phyloP scores from a whole-genome alignment of 2,329 filamentous ascomycete species.

The Aspergillus sp. region DNA sequence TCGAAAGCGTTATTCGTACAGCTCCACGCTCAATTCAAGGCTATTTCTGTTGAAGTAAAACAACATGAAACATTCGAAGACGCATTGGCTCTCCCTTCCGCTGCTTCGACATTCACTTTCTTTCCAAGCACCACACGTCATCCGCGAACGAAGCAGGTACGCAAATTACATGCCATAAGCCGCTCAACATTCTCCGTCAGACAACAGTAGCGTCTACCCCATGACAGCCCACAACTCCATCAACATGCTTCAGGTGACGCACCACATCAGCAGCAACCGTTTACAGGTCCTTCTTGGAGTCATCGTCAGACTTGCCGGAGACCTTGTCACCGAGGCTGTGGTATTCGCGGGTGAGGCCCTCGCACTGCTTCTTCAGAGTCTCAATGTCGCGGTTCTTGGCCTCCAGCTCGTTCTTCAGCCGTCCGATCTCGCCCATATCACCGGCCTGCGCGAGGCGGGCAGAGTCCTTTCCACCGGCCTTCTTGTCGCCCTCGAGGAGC shows the following conservation, averaged over 20 bases:
- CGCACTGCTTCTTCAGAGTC: slow-evolving; percentile 87
- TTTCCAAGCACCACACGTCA: too few relatives aligned
- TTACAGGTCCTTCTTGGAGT: slow-evolving; percentile 57
- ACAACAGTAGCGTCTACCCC: too few relatives aligned
- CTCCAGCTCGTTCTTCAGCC: slow-evolving; percentile 68
- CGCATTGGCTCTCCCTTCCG: too few relatives aligned
- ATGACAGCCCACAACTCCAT: too few relatives aligned
- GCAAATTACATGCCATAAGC: too few relatives aligned
- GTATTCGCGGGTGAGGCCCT: slow-evolving; percentile 81
- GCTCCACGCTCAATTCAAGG: too few relatives aligned
- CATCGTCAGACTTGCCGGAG: slow-evolving; percentile 49
- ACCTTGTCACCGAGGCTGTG: slow-evolving; percentile 81
- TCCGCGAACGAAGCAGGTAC: too few relatives aligned
- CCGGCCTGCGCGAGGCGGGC: slow-evolving; percentile 71
- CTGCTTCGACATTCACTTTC: too few relatives aligned
- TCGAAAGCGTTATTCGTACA: too few relatives aligned
- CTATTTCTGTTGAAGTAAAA: too few relatives aligned
- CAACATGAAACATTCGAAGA: too few relatives aligned
- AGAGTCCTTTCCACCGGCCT: slow-evolving; percentile 62
- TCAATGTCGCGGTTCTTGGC: slow-evolving; percentile 80
- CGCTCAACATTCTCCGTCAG: too few relatives aligned
- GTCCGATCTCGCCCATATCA: slow-evolving; percentile 69
- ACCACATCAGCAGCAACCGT: not conserved
- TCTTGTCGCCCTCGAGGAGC: slow-evolving; percentile 68
- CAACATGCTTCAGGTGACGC: not conserved